phyloP scores from a whole-genome alignment of 257 asterid species.

The Solanum phureja region DNA sequence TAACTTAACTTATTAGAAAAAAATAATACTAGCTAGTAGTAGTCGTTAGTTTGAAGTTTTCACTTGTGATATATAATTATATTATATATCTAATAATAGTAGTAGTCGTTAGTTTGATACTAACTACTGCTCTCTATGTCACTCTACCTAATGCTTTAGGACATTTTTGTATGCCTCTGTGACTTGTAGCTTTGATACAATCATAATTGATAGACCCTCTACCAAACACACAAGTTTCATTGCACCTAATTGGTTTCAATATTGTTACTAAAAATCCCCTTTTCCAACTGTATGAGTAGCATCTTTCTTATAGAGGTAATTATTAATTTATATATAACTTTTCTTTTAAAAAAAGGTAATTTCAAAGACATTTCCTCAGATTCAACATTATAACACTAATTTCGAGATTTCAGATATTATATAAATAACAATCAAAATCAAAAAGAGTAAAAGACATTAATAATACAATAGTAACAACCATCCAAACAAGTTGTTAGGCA shows the following conservation, averaged over 20 bases:
- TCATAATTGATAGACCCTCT: not conserved
- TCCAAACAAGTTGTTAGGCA: not conserved
- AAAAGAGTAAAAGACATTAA: no score
- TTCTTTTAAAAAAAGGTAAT: not conserved
- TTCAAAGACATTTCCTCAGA: not conserved
- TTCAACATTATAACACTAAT: not conserved
- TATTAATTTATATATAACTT: not conserved
- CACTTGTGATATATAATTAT: not conserved
- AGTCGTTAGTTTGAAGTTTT: not conserved
- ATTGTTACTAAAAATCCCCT: not conserved
- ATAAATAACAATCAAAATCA: no score
- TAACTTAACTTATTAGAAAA: not conserved
- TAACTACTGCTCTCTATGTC: not conserved
- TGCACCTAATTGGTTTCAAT: not conserved
- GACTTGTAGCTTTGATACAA: not conserved
- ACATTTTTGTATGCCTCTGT: conserved; percentile 1
- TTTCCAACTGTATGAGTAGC: not conserved
- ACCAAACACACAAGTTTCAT: not conserved
- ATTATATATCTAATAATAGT: not conserved
- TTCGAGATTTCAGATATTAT: not conserved
- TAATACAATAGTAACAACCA: not conserved
- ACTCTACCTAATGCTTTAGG: conserved; percentile 6
- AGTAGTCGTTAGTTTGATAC: not conserved
- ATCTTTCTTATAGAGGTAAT: not conserved
- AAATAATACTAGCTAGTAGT: not conserved